Conservation (phyloP, 768 basidiomycete genomes). For the Strobilomyces confusus region DNA sequence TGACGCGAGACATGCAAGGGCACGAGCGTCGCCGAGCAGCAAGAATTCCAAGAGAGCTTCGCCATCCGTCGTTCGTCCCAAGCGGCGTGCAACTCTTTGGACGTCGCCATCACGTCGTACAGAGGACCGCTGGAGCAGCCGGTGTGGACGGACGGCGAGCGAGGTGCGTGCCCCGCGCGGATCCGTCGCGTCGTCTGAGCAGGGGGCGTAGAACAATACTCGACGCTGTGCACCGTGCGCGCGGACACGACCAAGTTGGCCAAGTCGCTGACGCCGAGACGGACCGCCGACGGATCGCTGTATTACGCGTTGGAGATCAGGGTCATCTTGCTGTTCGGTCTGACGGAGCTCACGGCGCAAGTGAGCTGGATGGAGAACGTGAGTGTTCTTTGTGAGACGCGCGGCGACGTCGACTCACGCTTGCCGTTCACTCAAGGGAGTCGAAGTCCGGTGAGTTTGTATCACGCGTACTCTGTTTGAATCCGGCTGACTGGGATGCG, state of each 20-base stretch:
- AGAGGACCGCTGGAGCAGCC: slow-evolving; percentile 26
- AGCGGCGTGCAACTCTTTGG: slow-evolving; percentile 18
- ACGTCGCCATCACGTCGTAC: slow-evolving; percentile 29
- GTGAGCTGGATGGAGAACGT: slow-evolving; percentile 50
- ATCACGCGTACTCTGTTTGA: not conserved
- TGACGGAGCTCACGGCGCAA: slow-evolving; percentile 51
- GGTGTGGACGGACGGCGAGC: slow-evolving; percentile 33
- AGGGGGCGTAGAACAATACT: slow-evolving; percentile 26
- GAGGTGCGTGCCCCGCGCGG: slow-evolving; percentile 16
- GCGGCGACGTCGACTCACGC: not conserved
- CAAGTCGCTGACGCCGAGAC: slow-evolving; percentile 18
- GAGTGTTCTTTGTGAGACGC: slow-evolving; percentile 14
- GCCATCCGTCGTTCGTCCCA: slow-evolving; percentile 28
- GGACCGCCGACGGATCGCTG: slow-evolving; percentile 19
- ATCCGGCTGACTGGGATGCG: not conserved
- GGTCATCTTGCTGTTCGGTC: slow-evolving; percentile 46
- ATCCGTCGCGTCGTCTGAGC: not conserved
- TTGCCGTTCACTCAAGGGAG: slow-evolving; percentile 24
- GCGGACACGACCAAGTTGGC: slow-evolving; percentile 33
- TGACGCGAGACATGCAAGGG: slow-evolving; percentile 30
- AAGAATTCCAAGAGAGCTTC: slow-evolving; percentile 41
- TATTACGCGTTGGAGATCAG: slow-evolving; percentile 30
- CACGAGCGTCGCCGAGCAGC: slow-evolving; percentile 41
- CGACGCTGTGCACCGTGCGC: slow-evolving; percentile 33
- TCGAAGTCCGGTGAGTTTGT: slow-evolving; percentile 33